Conservation (phyloP, 768 basidiomycete species). For the Amanita exitialis region DNA sequence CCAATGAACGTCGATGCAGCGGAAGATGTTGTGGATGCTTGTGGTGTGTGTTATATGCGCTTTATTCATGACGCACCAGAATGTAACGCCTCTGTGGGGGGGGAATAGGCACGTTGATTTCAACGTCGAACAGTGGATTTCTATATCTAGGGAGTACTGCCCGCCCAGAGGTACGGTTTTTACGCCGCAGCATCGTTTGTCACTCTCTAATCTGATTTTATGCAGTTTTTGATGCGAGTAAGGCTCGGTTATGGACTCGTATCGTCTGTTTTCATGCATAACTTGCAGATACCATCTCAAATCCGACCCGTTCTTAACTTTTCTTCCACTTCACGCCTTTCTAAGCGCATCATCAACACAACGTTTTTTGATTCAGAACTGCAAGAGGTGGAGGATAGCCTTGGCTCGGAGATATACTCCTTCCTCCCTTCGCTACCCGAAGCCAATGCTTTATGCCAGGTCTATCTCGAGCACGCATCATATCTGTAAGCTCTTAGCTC, state of each 20-base stretch:
- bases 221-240: conserved; percentile 54
- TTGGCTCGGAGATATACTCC: conserved; percentile 33
- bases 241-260: conserved; percentile 1
- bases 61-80: background rate
- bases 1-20: conserved; percentile 14
- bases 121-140: conserved; percentile 31
- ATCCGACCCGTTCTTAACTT: background rate
- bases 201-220: conserved; percentile 30
- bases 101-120: conserved; percentile 51
- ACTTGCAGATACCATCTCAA: conserved; percentile 1
- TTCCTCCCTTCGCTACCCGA: conserved; percentile 48
- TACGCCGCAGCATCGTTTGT: background rate
- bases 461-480: conserved; percentile 55
- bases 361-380: conserved; percentile 25
- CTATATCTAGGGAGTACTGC: conserved; percentile 57
- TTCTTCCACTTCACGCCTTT: conserved; percentile 19
- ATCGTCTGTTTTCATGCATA: background rate
- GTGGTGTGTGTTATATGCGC: conserved; percentile 14
- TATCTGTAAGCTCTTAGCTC: conserved; percentile 33
- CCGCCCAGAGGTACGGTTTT: conserved; percentile 43
- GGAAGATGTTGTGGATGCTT: conserved; percentile 34
- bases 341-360: conserved; percentile 22
- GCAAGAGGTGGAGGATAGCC: conserved; percentile 20
- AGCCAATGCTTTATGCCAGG: conserved; percentile 49
- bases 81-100: conserved; percentile 16